These are phyloP conservation scores for Plasmodium gonderi DNA, from an alignment of 169 alveolate genomes.

Conservation along the genomic window DNA sequence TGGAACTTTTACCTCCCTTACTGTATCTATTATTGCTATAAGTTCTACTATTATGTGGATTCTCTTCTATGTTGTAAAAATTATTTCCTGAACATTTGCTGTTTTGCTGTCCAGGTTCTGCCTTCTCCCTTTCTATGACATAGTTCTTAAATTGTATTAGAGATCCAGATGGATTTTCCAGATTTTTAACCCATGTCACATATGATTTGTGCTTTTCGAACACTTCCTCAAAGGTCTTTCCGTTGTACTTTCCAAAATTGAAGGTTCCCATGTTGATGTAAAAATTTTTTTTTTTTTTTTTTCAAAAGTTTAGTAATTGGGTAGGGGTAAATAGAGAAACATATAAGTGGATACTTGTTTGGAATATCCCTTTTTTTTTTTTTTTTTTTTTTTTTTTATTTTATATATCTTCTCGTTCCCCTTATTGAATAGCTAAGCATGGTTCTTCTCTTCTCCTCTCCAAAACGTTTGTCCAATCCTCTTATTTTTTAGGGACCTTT, in stretches of 20 bases:
- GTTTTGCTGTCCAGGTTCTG: background rate
- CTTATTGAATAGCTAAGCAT: background rate
- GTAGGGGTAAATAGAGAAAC: too few relatives aligned
- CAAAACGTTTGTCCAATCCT: too few relatives aligned
- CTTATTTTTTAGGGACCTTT: background rate
- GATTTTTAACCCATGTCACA: conserved; percentile 78
- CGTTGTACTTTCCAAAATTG: conserved; percentile 82
- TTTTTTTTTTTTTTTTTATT: too few relatives aligned
- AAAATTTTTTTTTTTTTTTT: background rate
- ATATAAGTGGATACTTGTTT: too few relatives aligned
- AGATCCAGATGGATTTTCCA: conserved; percentile 78
- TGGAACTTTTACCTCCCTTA: background rate
- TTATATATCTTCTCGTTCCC: background rate
- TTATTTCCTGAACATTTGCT: background rate
- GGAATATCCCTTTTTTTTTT: too few relatives aligned
- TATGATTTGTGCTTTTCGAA: conserved; percentile 74
- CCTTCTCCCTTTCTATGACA: conserved; percentile 37
- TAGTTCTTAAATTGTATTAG: conserved; percentile 75
- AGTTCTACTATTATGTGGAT: background rate
- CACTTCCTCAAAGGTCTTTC: conserved; percentile 83
- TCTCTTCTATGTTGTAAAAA: background rate
- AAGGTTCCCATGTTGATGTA: conserved; percentile 50
- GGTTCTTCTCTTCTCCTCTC: too few relatives aligned
- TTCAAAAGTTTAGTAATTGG: too few relatives aligned
- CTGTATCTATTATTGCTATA: background rate